Base-by-base conservation (phyloP, 129 eudicot species). In the Lonicera japonica region DNA sequence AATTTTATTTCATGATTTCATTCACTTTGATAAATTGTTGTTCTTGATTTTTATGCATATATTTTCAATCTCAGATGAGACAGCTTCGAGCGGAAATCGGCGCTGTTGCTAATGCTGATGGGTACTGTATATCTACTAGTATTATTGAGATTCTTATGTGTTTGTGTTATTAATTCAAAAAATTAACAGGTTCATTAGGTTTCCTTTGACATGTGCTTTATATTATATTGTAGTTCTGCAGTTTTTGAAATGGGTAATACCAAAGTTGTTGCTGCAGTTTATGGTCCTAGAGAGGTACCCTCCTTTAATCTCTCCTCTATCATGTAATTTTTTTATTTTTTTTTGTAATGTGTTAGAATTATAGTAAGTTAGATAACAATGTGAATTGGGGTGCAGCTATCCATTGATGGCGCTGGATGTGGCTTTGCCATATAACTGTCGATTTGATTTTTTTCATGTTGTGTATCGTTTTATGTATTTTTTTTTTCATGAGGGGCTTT, bases 241-340 rank as follows among this genome's bases (percentile, higher is more conserved):
- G 79, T 76, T 66, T 91, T 91, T 51, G 96, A 91, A 47, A 91
- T 91, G 98, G 96, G 98, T 19, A 91, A 91, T 56, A 91, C 97
- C 21, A 91, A 91, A 77, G 96, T 91, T 36, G 84, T 91, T 80
- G 98, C 98, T 77, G 95, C 98, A 11, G 96, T 91, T 24, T 91
- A 91, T 62, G 98, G 98, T 55, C 98, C 98, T 41, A 75, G 96
- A 73, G 96, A 91, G 96, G 98, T 91, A 59, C n/a, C n/a, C n/a
- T n/a, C n/a, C n/a, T 29, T 29, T 29, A 29, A 29, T 29, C 36
- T 29, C 36, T 6, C 6, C 36, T 29, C 4, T 29, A n/a, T 29
- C 36, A 29, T 29, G 36, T 29, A 29, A 29, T 1, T 29, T 29
- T 29, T 29, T 29, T 29, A n/a, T n/a, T n/a, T n/a, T n/a, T n/a